Conservation (phyloP, 2,329 filamentous ascomycete species). For the Aspergillus sp. region DNA sequence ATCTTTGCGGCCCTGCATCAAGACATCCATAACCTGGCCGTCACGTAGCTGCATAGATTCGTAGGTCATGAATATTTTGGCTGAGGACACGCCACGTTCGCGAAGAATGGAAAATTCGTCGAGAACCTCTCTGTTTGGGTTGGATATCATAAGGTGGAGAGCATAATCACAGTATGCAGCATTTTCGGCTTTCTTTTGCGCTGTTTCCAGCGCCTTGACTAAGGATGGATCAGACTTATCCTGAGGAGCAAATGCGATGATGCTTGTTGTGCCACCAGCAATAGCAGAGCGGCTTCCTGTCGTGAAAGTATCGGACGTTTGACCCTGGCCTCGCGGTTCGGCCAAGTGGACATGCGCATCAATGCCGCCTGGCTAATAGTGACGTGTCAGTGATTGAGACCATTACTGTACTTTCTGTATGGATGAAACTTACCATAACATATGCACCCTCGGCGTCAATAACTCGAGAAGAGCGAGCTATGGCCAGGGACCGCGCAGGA, state of each 20-base stretch:
- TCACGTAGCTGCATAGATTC: slow-evolving; percentile 45
- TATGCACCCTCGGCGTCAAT: slow-evolving; percentile 49
- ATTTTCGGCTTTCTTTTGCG: slow-evolving; percentile 48
- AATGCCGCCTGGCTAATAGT: slow-evolving; percentile 44
- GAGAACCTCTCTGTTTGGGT: slow-evolving; percentile 34
- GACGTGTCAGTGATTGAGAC: not conserved
- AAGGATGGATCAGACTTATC: slow-evolving; percentile 48
- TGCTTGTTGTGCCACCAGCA: slow-evolving; percentile 52
- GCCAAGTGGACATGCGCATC: slow-evolving; percentile 54
- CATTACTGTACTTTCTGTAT: not conserved
- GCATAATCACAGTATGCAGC: slow-evolving; percentile 60
- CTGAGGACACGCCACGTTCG: slow-evolving; percentile 44
- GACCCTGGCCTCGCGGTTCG: slow-evolving; percentile 28
- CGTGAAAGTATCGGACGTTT: slow-evolving; percentile 26
- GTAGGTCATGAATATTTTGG: slow-evolving; percentile 53
- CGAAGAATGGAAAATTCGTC: slow-evolving; percentile 43
- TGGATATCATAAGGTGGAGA: slow-evolving; percentile 48
- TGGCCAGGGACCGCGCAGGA: slow-evolving; percentile 38
- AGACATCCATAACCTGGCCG: slow-evolving; percentile 46
- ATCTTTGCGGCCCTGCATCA: slow-evolving; percentile 41
- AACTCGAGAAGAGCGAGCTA: slow-evolving; percentile 30
- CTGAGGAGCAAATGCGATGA: slow-evolving; percentile 62
- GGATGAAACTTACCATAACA: slow-evolving; percentile 35
- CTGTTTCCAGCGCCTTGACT: slow-evolving; percentile 44
- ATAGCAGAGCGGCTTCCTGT: slow-evolving; percentile 57